Evolutionary conservation across 768 basidiomycete genomes (phyloP).

Genomic region (Lactifluus pinguis): DNA sequence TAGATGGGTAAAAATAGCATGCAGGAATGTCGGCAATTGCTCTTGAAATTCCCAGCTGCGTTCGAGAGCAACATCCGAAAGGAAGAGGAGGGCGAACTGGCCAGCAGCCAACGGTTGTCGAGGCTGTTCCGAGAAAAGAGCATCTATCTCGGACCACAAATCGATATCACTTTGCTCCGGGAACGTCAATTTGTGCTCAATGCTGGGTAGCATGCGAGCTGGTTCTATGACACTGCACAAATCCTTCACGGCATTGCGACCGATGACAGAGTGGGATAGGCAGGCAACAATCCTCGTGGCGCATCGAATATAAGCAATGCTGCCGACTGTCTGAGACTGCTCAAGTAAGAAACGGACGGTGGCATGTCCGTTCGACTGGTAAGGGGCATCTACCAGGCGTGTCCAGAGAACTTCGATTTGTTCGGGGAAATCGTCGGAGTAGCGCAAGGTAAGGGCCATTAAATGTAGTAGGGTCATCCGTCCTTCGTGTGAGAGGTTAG

Average conservation of each 20-base stretch:
- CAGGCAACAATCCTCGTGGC: constrained; percentile 78
- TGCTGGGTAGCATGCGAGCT: constrained; percentile 68
- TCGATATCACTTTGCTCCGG: constrained; percentile 62
- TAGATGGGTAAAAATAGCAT: constrained; percentile 71
- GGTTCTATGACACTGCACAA: constrained; percentile 82
- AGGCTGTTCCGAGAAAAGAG: constrained; percentile 64
- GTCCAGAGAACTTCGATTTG: constrained; percentile 76
- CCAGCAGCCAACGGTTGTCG: constrained; percentile 67
- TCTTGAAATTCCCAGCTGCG: constrained; percentile 66
- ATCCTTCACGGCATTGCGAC: constrained; percentile 68
- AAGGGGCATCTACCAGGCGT: constrained; percentile 62
- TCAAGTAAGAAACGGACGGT: constrained; percentile 77
- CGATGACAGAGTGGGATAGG: constrained; percentile 68
- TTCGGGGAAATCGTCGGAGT: constrained; percentile 63
- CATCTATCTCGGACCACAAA: constrained; percentile 72
- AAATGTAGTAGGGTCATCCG: constrained; percentile 67
- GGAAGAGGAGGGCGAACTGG: constrained; percentile 82
- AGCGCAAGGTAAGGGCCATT: constrained; percentile 73
- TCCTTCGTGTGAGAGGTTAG: constrained; percentile 48
- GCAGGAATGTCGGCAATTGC: constrained; percentile 67
- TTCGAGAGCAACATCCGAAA: constrained; percentile 68
- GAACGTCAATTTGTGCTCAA: constrained; percentile 57
- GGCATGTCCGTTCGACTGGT: constrained; percentile 68
- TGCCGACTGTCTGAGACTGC: constrained; percentile 79
- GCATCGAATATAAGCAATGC: constrained; percentile 64